Conservation (phyloP, 2,329 filamentous ascomycete species). For the Neophaeococcomyces aloes region DNA sequence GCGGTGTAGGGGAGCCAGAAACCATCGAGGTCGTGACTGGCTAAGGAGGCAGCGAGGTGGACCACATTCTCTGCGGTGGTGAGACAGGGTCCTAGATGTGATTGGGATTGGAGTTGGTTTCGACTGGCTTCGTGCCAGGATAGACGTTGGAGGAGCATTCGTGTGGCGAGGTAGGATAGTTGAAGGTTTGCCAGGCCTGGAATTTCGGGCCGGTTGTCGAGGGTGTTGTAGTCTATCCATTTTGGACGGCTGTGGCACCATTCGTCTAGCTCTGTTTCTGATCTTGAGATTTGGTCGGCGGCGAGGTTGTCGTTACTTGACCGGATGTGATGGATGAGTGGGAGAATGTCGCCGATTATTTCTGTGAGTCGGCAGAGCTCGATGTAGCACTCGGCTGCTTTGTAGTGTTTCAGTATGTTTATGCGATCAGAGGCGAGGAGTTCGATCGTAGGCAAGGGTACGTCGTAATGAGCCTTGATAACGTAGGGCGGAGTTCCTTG, state of each 20-base stretch:
- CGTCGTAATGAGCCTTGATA: conserved; percentile 44
- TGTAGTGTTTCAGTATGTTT: conserved; percentile 32
- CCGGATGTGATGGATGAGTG: conserved; percentile 37
- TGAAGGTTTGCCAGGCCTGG: conserved; percentile 36
- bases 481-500: conserved; percentile 47
- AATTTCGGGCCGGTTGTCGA: conserved; percentile 27
- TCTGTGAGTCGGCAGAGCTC: conserved; percentile 42
- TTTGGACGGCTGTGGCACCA: conserved; percentile 38
- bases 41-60: conserved; percentile 33
- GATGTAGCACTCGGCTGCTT: conserved; percentile 42
- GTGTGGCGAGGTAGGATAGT: conserved; percentile 35
- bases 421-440: conserved; percentile 29
- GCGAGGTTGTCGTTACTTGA: conserved; percentile 34
- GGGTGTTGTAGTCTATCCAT: conserved; percentile 30
- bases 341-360: conserved; percentile 36
- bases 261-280: conserved; percentile 35
- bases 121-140: conserved; percentile 33
- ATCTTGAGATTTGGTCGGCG: conserved; percentile 35
- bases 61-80: conserved; percentile 16
- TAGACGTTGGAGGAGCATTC: conserved; percentile 38
- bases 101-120: conserved; percentile 15
- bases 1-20: conserved; percentile 22
- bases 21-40: conserved; percentile 14
- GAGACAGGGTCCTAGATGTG: conserved; percentile 20
- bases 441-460: conserved; percentile 41